A percentile compares a stretch with the other conserved stretches of the same genome.
Evolutionary conservation across 345 rosid genomes (phyloP).

Genomic region (Gossypium australe): DNA sequence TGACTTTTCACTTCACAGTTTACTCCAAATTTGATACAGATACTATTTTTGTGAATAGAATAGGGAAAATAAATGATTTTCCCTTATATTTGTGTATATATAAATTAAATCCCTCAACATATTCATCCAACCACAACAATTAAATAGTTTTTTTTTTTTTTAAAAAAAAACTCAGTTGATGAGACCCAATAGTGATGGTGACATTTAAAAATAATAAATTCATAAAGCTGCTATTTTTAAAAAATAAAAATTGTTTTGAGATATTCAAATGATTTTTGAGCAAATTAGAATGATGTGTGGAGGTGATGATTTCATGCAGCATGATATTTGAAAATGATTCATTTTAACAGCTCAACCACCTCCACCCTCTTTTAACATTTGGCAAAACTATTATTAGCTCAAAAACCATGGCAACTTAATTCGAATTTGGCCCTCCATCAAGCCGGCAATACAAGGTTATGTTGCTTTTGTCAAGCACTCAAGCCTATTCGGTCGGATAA

Average conservation of each 20-base stretch:
- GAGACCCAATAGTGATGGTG: background rate
- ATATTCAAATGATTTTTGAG: background rate
- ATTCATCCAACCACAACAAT: background rate
- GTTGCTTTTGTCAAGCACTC: background rate
- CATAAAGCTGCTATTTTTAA: background rate
- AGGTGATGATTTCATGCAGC: background rate
- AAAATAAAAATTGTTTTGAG: background rate
- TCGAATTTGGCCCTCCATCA: background rate
- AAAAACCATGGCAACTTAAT: background rate
- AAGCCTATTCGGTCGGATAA: background rate
- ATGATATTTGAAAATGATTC: background rate
- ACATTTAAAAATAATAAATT: background rate
- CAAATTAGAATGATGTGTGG: background rate
- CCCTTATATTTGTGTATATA: too few species aligned
- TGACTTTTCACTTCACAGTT: too few species aligned
- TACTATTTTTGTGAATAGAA: too few species aligned
- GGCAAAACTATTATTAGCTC: background rate
- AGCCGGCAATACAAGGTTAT: background rate
- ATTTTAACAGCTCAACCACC: background rate
- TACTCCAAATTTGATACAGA: too few species aligned
- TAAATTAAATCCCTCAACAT: background rate
- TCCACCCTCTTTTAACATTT: background rate
- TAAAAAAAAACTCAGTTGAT: background rate
- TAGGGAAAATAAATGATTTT: too few species aligned
- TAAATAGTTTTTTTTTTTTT: background rate